A percentile compares a stretch with the other conserved stretches of the same genome.
phyloP scores from a whole-genome alignment of 139 green algal species.

The Dunaliella primolecta region DNA sequence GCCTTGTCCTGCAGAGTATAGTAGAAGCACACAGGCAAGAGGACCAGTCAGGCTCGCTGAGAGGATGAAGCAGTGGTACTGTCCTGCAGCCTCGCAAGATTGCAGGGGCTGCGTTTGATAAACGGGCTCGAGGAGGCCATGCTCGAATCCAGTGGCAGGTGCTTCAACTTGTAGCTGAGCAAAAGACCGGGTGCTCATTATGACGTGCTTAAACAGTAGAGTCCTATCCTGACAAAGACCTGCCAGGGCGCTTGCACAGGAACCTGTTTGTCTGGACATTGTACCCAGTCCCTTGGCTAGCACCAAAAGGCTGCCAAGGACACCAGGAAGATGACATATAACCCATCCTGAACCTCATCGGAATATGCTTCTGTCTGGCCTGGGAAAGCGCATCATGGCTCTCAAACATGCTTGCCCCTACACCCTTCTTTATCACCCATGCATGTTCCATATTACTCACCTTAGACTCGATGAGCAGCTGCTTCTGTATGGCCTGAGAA shows the following conservation, averaged over 20 bases:
- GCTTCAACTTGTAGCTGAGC: background rate
- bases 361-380: constrained; percentile 62
- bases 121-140: background rate
- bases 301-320: too few species aligned
- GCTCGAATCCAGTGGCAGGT: background rate
- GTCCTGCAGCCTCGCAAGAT: background rate
- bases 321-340: background rate
- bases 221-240: too few species aligned
- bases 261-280: too few species aligned
- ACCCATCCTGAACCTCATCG: constrained; percentile 62
- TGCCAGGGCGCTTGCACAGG: too few species aligned
- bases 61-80: background rate
- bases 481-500: constrained; percentile 61
- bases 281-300: too few species aligned
- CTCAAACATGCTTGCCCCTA: too few species aligned
- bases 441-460: constrained; percentile 11
- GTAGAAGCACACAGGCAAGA: background rate
- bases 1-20: constrained; percentile 50
- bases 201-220: too few species aligned
- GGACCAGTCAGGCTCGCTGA: background rate
- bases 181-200: too few species aligned
- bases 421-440: too few species aligned
- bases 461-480: constrained; percentile 68
- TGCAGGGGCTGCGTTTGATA: background rate
- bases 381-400: constrained; percentile 44